Percentiles rank a stretch among this genome's conserved stretches.
phyloP scores from a whole-genome alignment of 805 yeast species.

The Barnettozyma sucrosica region DNA sequence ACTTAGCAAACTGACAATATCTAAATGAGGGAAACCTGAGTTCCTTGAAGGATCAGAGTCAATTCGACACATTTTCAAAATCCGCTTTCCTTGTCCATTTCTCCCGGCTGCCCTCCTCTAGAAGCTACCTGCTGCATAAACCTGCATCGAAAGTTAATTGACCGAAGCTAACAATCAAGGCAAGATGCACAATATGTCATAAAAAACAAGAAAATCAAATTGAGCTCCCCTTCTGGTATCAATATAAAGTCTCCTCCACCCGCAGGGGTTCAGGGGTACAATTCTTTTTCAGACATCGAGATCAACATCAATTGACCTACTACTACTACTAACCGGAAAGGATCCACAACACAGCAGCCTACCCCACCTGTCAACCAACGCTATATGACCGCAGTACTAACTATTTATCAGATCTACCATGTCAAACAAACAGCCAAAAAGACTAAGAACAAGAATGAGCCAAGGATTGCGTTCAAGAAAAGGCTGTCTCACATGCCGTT shows the following conservation, averaged over 20 bases:
- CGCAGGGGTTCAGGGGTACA: background rate
- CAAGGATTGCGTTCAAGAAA: conserved; percentile 24
- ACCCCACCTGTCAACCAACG: background rate
- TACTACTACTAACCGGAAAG: background rate
- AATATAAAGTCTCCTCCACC: background rate
- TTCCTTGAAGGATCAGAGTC: too few relatives aligned
- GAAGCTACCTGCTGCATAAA: background rate
- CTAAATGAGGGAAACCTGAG: too few relatives aligned
- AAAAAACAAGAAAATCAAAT: background rate
- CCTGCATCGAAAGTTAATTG: background rate
- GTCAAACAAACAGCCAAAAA: background rate
- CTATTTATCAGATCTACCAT: conserved; percentile 3
- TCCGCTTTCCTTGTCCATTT: background rate
- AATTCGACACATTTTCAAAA: too few relatives aligned
- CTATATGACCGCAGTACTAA: background rate
- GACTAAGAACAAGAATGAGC: background rate
- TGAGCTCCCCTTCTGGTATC: background rate
- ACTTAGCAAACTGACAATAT: too few relatives aligned
- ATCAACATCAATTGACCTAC: background rate
- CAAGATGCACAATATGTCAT: background rate
- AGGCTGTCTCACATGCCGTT: conserved; percentile 57
- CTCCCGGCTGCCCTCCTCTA: background rate
- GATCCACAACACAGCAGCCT: background rate
- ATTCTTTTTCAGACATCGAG: background rate
- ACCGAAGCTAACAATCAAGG: background rate